A percentile compares a stretch with the other conserved stretches of the same genome.
phyloP scores from a whole-genome alignment of 148 eudicot genomes.

The Arbutus unedo region DNA sequence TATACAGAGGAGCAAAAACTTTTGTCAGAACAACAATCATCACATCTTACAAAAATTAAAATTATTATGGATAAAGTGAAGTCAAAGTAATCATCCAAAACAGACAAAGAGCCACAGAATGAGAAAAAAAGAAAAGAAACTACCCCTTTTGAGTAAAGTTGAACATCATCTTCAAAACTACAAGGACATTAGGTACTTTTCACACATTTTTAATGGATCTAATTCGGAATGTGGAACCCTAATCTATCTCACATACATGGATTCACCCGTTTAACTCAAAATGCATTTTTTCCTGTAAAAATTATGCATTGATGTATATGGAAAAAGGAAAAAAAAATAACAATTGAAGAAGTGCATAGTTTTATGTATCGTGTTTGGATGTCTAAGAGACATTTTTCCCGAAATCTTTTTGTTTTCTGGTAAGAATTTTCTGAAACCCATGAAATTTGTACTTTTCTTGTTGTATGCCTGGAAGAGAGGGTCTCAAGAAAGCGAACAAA shows the following conservation, averaged over 20 bases:
- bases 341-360: no score
- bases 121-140: conserved; percentile 1
- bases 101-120: conserved; percentile 3
- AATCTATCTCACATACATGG: not conserved
- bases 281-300: not conserved
- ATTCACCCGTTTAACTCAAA: no score
- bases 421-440: not conserved
- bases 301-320: no score
- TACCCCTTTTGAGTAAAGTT: not conserved
- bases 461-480: not conserved
- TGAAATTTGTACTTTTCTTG: no score
- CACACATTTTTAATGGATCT: not conserved
- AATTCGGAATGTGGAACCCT: not conserved
- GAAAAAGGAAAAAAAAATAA: not conserved
- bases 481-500: not conserved
- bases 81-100: conserved; percentile 15
- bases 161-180: conserved; percentile 5
- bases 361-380: no score
- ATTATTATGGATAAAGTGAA: conserved; percentile 11
- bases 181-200: not conserved
- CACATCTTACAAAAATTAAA: not conserved
- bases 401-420: not conserved
- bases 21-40: conserved; percentile 14
- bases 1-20: not conserved
- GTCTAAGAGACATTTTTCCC: not conserved